Conservation (phyloP, 2,329 filamentous ascomycete genomes). For the Microdochium paspali region DNA sequence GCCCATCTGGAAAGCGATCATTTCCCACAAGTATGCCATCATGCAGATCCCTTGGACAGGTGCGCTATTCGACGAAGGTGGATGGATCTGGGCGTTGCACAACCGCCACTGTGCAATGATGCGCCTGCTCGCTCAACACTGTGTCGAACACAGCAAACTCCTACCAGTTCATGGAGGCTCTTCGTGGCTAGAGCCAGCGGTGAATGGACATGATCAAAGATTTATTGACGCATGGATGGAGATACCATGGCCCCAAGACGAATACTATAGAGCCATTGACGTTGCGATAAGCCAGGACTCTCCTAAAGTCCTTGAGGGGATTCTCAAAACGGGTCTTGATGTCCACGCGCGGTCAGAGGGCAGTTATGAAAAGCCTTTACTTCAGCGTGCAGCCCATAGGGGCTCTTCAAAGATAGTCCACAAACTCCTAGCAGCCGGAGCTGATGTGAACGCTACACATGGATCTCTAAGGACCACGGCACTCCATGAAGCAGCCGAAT, state of each 20-base stretch:
- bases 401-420: background rate
- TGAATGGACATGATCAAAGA: no score
- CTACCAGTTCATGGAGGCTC: background rate
- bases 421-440: background rate
- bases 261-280: background rate
- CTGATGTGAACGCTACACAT: background rate
- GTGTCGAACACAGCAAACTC: background rate
- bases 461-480: background rate
- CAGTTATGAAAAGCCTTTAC: background rate
- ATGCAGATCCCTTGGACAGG: slow-evolving; percentile 1
- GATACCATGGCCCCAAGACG: no score
- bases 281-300: background rate
- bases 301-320: background rate
- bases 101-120: background rate
- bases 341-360: background rate
- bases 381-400: background rate
- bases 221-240: no score
- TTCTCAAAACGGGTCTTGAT: background rate
- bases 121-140: background rate
- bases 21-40: background rate
- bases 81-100: background rate
- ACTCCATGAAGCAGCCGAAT: background rate
- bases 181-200: no score
- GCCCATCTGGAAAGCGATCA: slow-evolving; percentile 1
- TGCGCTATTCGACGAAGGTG: background rate